Conservation (phyloP, 768 basidiomycete species). For the Tricholoma bakamatsutake region DNA sequence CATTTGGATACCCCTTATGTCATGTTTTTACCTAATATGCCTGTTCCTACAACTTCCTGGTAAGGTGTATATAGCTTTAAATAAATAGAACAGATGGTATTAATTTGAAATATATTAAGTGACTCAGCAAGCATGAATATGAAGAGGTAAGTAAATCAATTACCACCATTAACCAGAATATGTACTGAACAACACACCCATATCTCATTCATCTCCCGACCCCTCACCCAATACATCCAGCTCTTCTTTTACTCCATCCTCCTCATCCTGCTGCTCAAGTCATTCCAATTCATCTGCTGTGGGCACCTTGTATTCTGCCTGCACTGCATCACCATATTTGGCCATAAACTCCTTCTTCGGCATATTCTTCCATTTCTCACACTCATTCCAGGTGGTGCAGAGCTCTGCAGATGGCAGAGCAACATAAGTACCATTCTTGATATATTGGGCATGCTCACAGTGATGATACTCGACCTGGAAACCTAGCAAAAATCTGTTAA, state of each 20-base stretch:
- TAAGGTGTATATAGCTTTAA: not conserved
- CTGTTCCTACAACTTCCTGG: not conserved
- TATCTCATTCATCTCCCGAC: not conserved
- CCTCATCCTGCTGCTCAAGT: not conserved
- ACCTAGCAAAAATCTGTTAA: no score
- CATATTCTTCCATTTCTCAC: conserved; percentile 11
- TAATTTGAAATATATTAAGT: not conserved
- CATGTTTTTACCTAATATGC: no score
- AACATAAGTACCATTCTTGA: conserved; percentile 6
- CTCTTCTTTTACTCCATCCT: not conserved
- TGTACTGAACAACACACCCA: not conserved
- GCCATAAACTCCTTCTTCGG: no score
- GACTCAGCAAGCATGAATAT: not conserved
- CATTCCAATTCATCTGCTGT: conserved; percentile 10
- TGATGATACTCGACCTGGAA: no score
- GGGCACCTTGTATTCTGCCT: no score
- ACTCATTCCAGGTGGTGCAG: not conserved
- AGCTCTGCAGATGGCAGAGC: conserved; percentile 10
- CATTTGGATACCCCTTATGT: not conserved
- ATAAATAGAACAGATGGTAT: no score
- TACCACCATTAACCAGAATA: not conserved
- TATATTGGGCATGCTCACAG: conserved; percentile 6
- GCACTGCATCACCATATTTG: not conserved
- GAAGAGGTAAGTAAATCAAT: not conserved
- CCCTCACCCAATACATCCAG: not conserved